Evolutionary conservation across 2,329 filamentous ascomycete genomes (phyloP), one percentile per base, ranked within the genome.

Genomic region (Lasiodiplodia sp.): DNA sequence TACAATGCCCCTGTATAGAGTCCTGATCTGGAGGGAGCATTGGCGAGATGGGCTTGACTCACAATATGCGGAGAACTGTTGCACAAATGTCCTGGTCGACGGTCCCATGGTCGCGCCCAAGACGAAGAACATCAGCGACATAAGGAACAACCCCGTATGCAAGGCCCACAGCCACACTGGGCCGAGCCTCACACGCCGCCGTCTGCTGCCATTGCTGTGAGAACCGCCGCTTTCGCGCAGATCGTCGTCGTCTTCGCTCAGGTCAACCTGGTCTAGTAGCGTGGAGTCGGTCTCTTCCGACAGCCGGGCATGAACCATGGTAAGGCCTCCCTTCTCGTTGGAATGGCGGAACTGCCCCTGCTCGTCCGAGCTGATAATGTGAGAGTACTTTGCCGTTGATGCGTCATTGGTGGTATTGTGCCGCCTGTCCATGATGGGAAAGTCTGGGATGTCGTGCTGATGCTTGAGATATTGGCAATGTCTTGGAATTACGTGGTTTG

Each of bases 151-250:
- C 3, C 53, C 66, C 16, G 44, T 55, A n/a, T 67, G 66, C 55
- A 67, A 31, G 28, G 47, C 56, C 66, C 66, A 67, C 55, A 67
- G 34, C 66, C 66, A 67, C 52, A 67, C 25, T n/a, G 66, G 56
- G 12, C 66, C 56, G 55, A 67, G 47, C 66, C 53, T 67, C 38
- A 25, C 18, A 10, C 51, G 37, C 52, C 52, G 52, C 52, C 51
- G 55, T 14, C 40, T 37, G 12, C 40, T 53, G 16, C 21, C 38
- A 25, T 8, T 28, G 57, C 23, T 14, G 16, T 34, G 31, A 10
- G 31, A 10, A 10, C 12, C 31, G 40, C 40, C 58, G 40, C 58
- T 25, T 5, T 63, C 58, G 23, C 25, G 40, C 44, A 47, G 44
- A 47, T 47, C 44, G 25, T 62, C 34, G 4, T 58, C 64, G 28